phyloP scores from a whole-genome alignment of 768 basidiomycete genomes.

The Tulasnella sp. region DNA sequence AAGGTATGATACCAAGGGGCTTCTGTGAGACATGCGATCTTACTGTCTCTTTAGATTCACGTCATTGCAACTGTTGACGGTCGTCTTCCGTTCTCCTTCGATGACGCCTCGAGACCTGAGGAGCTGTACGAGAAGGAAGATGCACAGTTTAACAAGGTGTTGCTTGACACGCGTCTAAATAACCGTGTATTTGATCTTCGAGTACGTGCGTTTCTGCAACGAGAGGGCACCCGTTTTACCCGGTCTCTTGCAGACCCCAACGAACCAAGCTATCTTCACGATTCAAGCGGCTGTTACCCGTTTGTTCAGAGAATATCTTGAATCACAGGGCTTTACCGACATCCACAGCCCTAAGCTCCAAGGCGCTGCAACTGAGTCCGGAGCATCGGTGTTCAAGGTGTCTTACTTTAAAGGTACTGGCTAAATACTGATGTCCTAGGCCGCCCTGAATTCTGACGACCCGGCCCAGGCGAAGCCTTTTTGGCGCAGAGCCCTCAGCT shows the following conservation, averaged over 20 bases:
- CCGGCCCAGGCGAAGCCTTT: constrained; percentile 69
- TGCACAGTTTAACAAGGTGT: constrained; percentile 68
- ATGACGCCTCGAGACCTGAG: constrained; percentile 86
- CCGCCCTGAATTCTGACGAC: neutral
- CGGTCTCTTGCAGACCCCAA: constrained; percentile 40
- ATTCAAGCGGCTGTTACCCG: constrained; percentile 85
- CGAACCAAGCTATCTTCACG: constrained; percentile 94
- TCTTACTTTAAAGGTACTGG: constrained; percentile 87
- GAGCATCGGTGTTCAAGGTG: constrained; percentile 97
- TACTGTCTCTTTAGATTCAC: constrained; percentile 56
- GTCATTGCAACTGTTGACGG: constrained; percentile 73
- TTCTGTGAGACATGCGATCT: neutral
- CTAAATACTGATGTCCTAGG: neutral
- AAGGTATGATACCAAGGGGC: constrained; percentile 51
- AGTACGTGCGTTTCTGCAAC: constrained; percentile 45
- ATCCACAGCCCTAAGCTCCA: constrained; percentile 98
- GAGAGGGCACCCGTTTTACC: neutral
- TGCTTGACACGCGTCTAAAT: constrained; percentile 90
- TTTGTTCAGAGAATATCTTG: constrained; percentile 80
- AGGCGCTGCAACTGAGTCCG: constrained; percentile 93
- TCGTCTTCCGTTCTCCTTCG: constrained; percentile 83
- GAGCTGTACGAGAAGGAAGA: constrained; percentile 58
- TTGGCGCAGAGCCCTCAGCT: constrained; percentile 96
- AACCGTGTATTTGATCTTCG: constrained; percentile 92
- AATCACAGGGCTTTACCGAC: constrained; percentile 73